Base-by-base conservation (phyloP, 2,329 filamentous ascomycete species). In the Dactylellina sp. region DNA sequence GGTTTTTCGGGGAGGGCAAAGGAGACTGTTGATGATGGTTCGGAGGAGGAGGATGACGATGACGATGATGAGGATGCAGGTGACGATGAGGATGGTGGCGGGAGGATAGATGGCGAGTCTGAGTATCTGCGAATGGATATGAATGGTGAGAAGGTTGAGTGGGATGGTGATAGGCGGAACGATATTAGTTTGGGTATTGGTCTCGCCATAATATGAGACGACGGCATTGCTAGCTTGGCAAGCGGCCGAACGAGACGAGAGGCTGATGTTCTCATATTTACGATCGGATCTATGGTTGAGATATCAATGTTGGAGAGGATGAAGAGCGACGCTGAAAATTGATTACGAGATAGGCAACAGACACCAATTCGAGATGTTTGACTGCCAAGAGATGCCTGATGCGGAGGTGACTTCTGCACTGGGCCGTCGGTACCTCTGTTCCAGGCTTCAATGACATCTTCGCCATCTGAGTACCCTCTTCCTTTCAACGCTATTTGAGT, bases 1-100 rank as follows among this genome's bases (percentile, higher is more conserved):
- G 80, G 77, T 25, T 76, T 77, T 9, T 79, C 79, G 9, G 80
- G 76, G 37, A 79, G 77, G 11, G 62, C 62, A 22, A 76, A 74
- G 55, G 80, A 77, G 64, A 80, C 79, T 32, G 77, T 78, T 68
- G 80, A 74, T 22, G 60, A 40, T 71, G 60, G 28, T 57, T 44
- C 35, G 18, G 77, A 62, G 66, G 75, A 68, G 40, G 75, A 20
- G 42, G 76, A 39, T 37, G 71, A 28, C n/a, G 65, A 52, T 20
- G 53, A 7, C 24, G 57, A 47, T 7, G 55, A 61, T 20, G 56
- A 9, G 3, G 57, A 24, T 24, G 75, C 46, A 2, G 37, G 24
- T 6, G 61, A 44, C 7, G 60, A 44, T 2, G 46, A 32, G 0
- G 47, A 24, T 4, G 50, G n/a, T 7, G 59, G 61, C 0, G 71